Evolutionary conservation across 2,329 filamentous ascomycete genomes (phyloP).

Genomic region (Paecilomyces sp.): DNA sequence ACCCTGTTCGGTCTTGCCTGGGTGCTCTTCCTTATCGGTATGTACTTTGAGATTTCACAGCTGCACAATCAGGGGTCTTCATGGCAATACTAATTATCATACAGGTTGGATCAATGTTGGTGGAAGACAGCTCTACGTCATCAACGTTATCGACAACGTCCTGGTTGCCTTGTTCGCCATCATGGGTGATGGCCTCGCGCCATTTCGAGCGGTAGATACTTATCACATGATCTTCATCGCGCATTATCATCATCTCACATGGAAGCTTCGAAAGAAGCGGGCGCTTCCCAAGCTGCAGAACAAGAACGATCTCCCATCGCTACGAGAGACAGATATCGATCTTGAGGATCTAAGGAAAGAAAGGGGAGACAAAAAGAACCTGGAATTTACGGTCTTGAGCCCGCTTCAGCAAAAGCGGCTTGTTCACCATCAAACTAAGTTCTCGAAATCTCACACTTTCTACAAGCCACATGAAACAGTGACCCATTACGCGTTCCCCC

Average conservation of each 20-base stretch:
- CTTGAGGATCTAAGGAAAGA: slow-evolving; percentile 35
- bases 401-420: slow-evolving; percentile 61
- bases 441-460: slow-evolving; percentile 76
- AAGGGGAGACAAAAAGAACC: slow-evolving; percentile 41
- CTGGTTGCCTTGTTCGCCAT: slow-evolving; percentile 64
- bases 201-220: slow-evolving; percentile 73
- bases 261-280: slow-evolving; percentile 57
- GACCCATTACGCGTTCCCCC: slow-evolving; percentile 73
- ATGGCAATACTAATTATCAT: neutral
- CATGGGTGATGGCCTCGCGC: slow-evolving; percentile 63
- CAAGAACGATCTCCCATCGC: slow-evolving; percentile 59
- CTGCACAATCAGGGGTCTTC: no score
- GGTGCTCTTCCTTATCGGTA: slow-evolving; percentile 83
- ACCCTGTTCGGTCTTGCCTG: slow-evolving; percentile 79
- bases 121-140: slow-evolving; percentile 59
- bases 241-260: slow-evolving; percentile 61
- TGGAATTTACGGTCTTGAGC: slow-evolving; percentile 57
- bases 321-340: slow-evolving; percentile 35
- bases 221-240: slow-evolving; percentile 83
- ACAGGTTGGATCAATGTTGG: slow-evolving; percentile 74
- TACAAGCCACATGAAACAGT: slow-evolving; percentile 83
- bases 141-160: slow-evolving; percentile 64
- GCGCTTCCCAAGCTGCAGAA: slow-evolving; percentile 57
- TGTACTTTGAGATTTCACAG: slow-evolving; percentile 3
- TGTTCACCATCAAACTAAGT: slow-evolving; percentile 70